Evolutionary conservation across 305 asterid species (phyloP).

Genomic region (Plantago lanceolata): DNA sequence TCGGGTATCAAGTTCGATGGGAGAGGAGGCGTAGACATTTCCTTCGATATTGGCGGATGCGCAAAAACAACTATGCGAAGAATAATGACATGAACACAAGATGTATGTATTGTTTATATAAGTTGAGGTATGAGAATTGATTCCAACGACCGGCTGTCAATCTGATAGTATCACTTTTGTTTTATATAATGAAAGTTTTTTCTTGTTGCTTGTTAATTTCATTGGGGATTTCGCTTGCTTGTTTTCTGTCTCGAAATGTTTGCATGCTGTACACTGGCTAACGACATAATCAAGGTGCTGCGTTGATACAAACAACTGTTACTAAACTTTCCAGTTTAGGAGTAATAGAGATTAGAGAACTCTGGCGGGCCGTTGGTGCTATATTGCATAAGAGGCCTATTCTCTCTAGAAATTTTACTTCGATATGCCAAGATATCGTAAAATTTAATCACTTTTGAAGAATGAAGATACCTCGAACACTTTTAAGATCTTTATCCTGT

Average conservation of each 20-base stretch:
- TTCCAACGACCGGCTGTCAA: conserved; percentile 38
- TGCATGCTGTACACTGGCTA: conserved; percentile 22
- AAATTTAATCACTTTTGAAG: too few species aligned
- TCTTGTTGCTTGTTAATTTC: conserved; percentile 21
- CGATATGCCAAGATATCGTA: too few species aligned
- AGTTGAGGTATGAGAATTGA: conserved; percentile 24
- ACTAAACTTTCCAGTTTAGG: not conserved
- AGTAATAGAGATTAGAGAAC: too few species aligned
- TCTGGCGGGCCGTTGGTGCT: too few species aligned
- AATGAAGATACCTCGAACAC: too few species aligned
- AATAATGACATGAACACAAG: not conserved
- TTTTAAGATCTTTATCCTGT: too few species aligned
- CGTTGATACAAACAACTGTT: not conserved
- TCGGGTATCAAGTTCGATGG: conserved; percentile 31
- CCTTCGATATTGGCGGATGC: not conserved
- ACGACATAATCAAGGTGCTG: conserved; percentile 17
- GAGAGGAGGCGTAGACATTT: conserved; percentile 33
- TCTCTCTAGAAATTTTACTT: too few species aligned
- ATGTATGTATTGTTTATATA: conserved; percentile 6
- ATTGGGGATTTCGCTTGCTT: conserved; percentile 15
- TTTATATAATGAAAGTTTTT: not conserved
- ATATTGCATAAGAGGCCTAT: too few species aligned
- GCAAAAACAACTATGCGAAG: not conserved
- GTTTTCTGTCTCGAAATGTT: conserved; percentile 7
- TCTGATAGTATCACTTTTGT: conserved; percentile 18